Conservation (phyloP, 75 land plant genomes). For the Larix kaempferi region DNA sequence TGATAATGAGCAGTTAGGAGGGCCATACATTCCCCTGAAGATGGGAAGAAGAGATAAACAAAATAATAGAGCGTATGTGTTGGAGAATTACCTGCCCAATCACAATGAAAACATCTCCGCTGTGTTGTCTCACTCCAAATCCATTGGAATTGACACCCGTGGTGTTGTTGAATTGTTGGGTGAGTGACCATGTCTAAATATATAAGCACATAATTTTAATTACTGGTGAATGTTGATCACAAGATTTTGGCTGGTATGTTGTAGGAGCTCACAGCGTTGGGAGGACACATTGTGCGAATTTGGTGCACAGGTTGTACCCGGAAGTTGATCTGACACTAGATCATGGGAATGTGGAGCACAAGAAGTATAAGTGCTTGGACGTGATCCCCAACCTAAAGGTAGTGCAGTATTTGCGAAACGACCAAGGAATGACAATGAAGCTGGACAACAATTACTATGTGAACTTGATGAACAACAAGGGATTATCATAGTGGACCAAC, state of each 20-base stretch:
- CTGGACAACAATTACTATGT: too few relatives aligned
- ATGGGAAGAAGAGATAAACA: conserved; percentile 68
- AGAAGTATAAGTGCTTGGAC: conserved; percentile 73
- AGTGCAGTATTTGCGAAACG: conserved; percentile 74
- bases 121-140: conserved; percentile 55
- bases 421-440: conserved; percentile 73
- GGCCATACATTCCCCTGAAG: conserved; percentile 65
- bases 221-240: too few relatives aligned
- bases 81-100: conserved; percentile 62
- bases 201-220: not conserved
- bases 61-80: conserved; percentile 38
- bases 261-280: too few relatives aligned
- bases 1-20: too few relatives aligned
- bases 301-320: conserved; percentile 80
- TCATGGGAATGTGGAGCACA: conserved; percentile 58
- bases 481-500: conserved; percentile 62
- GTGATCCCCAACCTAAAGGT: conserved; percentile 59
- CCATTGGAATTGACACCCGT: too few relatives aligned
- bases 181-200: too few relatives aligned
- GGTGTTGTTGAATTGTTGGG: too few relatives aligned
- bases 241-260: too few relatives aligned
- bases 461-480: conserved; percentile 98
- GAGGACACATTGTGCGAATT: conserved; percentile 77
- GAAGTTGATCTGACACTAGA: conserved; percentile 61
- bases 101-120: conserved; percentile 63